Evolutionary conservation across 2,329 filamentous ascomycete species (phyloP), one percentile per base, ranked within the genome.

Genomic region (Drechmeria coniospora): DNA sequence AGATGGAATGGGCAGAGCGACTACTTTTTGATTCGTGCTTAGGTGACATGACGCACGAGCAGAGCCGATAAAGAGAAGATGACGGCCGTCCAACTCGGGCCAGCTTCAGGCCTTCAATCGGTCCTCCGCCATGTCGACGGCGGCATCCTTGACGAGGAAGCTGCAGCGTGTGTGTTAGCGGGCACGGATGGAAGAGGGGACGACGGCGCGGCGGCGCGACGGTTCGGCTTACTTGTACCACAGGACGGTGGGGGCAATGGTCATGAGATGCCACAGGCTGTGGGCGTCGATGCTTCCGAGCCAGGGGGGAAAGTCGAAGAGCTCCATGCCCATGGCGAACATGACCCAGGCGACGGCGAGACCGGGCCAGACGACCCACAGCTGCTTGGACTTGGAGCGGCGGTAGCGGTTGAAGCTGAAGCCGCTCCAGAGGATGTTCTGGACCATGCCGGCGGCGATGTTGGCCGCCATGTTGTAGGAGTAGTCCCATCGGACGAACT

Each of bases 391-490:
- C 25, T 73, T 70, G 12, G 78, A 70, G 50, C 73, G 72, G 37
- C 65, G 61, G 54, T 87, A 95, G 40, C 76, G 68, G 38, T 60
- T 58, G 40, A 79, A 70, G 48, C 79, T 86, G 54, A 92, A 94
- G 52, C 70, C 79, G 23, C 66, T 80, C 90, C 90, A 95, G 32
- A 95, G 56, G 4, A 75, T 28, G 44, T 95, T 93, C 47, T 84
- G 77, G 4, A 86, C 51, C 22, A 84, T 61, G 4, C 90, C 90
- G 8, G 79, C 70, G 3, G 68, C 72, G 13, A 98, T 80, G 45
- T 95, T 98, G 28, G 86, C 90, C 2, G 79, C 74, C 84, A 98
- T 95, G 50, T 98, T 98, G 58, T 98, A 98, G 5, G 78, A 79
- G 51, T 98, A 98, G 53, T 95, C 80, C 80, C 90, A 98, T 12